Percentiles rank a stretch among this genome's conserved stretches.
Evolutionary conservation across 805 yeast species (phyloP).

Genomic region (Candida coleopterorum): DNA sequence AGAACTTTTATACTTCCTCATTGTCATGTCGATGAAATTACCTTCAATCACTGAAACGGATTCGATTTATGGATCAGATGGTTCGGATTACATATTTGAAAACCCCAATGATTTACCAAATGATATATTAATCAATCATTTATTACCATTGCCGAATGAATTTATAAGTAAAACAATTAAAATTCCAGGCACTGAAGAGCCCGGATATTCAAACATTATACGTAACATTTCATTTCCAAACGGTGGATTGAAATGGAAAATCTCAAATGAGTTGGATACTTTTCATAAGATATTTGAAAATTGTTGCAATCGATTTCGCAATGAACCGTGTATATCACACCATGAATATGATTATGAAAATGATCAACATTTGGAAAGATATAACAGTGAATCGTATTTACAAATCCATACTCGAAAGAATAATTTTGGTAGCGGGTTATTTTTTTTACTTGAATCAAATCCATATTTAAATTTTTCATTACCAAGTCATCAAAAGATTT

Average conservation of each 20-base stretch:
- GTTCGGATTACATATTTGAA: slow-evolving; percentile 8
- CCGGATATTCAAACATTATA: slow-evolving; percentile 27
- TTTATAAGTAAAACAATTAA: slow-evolving; percentile 8
- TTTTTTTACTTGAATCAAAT: slow-evolving; percentile 27
- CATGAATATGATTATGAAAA: slow-evolving; percentile 31
- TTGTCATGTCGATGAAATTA: slow-evolving; percentile 4
- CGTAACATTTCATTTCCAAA: slow-evolving; percentile 22
- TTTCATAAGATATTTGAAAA: slow-evolving; percentile 28
- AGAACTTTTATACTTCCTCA: no score
- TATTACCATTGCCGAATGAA: slow-evolving; percentile 7
- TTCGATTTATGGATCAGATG: slow-evolving; percentile 9
- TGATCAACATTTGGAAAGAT: slow-evolving; percentile 27
- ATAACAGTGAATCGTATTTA: slow-evolving; percentile 40
- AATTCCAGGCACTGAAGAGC: slow-evolving; percentile 15
- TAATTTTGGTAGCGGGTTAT: slow-evolving; percentile 51
- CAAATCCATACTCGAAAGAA: slow-evolving; percentile 40
- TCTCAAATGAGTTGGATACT: slow-evolving; percentile 36
- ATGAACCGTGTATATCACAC: slow-evolving; percentile 33
- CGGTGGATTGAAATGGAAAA: slow-evolving; percentile 17
- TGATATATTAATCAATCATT: slow-evolving; percentile 9
- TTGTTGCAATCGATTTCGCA: slow-evolving; percentile 18
- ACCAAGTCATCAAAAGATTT: slow-evolving; percentile 25
- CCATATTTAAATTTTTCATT: slow-evolving; percentile 16
- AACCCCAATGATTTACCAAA: slow-evolving; percentile 8
- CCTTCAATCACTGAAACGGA: slow-evolving; percentile 9